Base-by-base conservation (phyloP, 1,284 basidiomycete genomes). In the Cryptococcus hybrid region DNA sequence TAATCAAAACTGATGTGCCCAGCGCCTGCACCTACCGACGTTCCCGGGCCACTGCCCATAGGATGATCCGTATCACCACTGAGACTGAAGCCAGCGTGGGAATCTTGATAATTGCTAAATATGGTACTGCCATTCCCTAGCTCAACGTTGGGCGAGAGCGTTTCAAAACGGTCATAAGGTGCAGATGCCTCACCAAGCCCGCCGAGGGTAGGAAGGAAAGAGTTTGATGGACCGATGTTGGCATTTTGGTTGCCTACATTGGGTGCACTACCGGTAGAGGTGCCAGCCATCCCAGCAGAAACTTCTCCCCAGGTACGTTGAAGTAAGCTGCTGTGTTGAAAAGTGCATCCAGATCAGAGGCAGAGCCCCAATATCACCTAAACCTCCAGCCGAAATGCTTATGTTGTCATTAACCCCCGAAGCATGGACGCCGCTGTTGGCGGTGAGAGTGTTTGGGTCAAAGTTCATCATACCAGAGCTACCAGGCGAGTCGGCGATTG, bases 401-500 rank as follows among this genome's bases (percentile, higher is more conserved):
- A 13, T n/a, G 18, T 24, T 47, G 30, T 30, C 30, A 30, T 30
- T 30, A 4, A 30, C 30, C 30, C 30, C 30, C 30, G 30, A 30
- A 30, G 30, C 30, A 30, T 30, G 30, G 30, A 4, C 30, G 24
- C 18, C 18, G 45, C 9, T n/a, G 45, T 30, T 30, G 45, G 13
- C n/a, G 7, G 45, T n/a, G 6, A 24, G 58, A 44, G 24, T 38
- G 40, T 34, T 30, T 8, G 47, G 51, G 42, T 58, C 52, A 36
- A 58, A 61, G 42, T 61, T 53, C 60, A 61, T 61, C 60, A 61
- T 61, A n/a, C 57, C 50, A 15, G 47, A 47, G 47, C 47, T 47
- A 8, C 54, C 54, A 80, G 52, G 82, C 79, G 37, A 82, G 67
- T 30, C 82, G 68, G 52, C 77, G 74, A 43, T 70, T 65, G 65